phyloP scores from a whole-genome alignment of 495 filamentous ascomycete genomes.

The Endocarpon pusillum region DNA sequence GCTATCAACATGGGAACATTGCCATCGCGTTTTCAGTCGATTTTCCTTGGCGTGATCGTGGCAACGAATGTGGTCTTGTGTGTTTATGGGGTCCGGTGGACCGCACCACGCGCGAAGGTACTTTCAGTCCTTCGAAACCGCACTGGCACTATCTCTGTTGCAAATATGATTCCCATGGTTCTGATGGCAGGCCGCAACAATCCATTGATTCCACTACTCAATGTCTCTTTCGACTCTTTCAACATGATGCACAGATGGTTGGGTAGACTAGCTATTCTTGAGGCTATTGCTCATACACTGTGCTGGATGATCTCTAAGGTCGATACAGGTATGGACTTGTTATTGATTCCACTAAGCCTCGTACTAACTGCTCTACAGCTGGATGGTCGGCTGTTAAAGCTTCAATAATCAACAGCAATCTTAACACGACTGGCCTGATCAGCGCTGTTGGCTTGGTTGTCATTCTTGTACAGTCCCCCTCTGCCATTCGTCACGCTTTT shows the following conservation, averaged over 20 bases:
- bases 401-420: conserved; percentile 30
- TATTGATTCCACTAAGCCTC: conserved; percentile 1
- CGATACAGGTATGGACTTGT: conserved; percentile 27
- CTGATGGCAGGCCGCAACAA: conserved; percentile 54
- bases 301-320: conserved; percentile 52
- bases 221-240: conserved; percentile 59
- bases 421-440: conserved; percentile 39
- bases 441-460: conserved; percentile 38
- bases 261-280: conserved; percentile 51
- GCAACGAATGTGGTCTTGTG: conserved; percentile 65
- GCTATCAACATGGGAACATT: conserved; percentile 72
- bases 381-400: conserved; percentile 44
- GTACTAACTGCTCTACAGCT: conserved; percentile 14
- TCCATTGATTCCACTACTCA: conserved; percentile 44
- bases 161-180: conserved; percentile 66
- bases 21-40: conserved; percentile 64
- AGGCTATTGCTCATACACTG: conserved; percentile 44
- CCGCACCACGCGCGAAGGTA: conserved; percentile 27
- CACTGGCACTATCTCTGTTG: conserved; percentile 54
- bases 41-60: conserved; percentile 55
- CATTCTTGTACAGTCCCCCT: conserved; percentile 42
- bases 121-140: conserved; percentile 50
- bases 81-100: conserved; percentile 52
- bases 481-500: conserved; percentile 76
- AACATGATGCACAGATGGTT: conserved; percentile 71